These are phyloP conservation scores for Pyrus bretschneideri DNA, from an alignment of 306 rosid species.

Conservation along the genomic window DNA sequence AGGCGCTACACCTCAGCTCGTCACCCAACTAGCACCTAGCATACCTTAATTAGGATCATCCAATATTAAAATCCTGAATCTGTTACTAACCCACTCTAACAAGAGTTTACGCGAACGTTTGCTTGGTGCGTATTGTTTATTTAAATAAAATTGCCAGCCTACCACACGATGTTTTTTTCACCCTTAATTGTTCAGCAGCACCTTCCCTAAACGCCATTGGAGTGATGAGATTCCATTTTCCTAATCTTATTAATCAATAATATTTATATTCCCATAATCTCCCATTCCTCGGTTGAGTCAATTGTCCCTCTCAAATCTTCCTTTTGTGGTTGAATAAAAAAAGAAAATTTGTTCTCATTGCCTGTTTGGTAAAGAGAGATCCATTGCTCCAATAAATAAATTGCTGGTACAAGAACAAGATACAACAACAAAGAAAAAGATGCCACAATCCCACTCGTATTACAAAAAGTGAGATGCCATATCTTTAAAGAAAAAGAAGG, in stretches of 20 bases:
- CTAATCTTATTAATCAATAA: conserved; percentile 1
- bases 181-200: neutral
- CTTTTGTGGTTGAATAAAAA: conserved; percentile 34
- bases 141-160: neutral
- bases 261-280: conserved; percentile 20
- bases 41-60: too few relatives aligned
- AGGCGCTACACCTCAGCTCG: too few relatives aligned
- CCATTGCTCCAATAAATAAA: too few relatives aligned
- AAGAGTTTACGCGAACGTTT: too few relatives aligned
- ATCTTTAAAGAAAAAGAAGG: conserved; percentile 31
- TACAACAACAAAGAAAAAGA: conserved; percentile 27
- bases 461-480: conserved; percentile 41
- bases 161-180: neutral
- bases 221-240: conserved; percentile 17
- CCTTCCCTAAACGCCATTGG: neutral
- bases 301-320: conserved; percentile 19
- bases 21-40: too few relatives aligned
- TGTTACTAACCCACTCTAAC: too few relatives aligned
- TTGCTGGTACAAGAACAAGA: too few relatives aligned
- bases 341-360: conserved; percentile 29
- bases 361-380: conserved; percentile 38
- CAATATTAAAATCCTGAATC: too few relatives aligned
- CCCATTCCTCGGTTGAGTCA: conserved; percentile 10
- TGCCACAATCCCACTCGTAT: conserved; percentile 42
- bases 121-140: too few relatives aligned